A percentile compares a stretch with the other conserved stretches of the same genome.
phyloP scores from a whole-genome alignment of 2,329 filamentous ascomycete genomes.

The Monosporascus sp. region DNA sequence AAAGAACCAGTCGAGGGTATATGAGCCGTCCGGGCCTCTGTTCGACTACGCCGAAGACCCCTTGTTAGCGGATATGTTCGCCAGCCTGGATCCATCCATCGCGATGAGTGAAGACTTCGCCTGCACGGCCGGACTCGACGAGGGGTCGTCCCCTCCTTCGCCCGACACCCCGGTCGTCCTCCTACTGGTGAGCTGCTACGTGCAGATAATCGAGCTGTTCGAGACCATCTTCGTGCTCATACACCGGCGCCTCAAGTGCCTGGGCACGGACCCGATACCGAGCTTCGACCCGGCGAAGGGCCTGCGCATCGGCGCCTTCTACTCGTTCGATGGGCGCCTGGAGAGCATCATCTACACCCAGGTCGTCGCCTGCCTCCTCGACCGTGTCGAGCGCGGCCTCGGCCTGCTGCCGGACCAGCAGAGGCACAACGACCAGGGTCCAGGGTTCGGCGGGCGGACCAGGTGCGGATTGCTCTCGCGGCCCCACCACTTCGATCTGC shows the following conservation, averaged over 20 bases:
- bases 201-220: constrained; percentile 12
- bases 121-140: not conserved
- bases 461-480: constrained; percentile 2
- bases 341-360: constrained; percentile 13
- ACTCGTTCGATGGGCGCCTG: constrained; percentile 11
- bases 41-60: not conserved
- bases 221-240: constrained; percentile 11
- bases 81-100: not conserved
- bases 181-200: constrained; percentile 14
- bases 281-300: constrained; percentile 10
- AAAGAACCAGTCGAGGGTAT: not conserved
- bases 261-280: constrained; percentile 2
- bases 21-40: not conserved
- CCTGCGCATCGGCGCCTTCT: constrained; percentile 12
- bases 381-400: constrained; percentile 13
- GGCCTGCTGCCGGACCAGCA: constrained; percentile 10
- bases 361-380: constrained; percentile 11
- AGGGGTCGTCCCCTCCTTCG: not conserved
- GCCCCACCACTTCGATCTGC: constrained; percentile 8
- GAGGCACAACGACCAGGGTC: not conserved
- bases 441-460: not conserved
- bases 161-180: constrained; percentile 9
- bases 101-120: too few species aligned
- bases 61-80: not conserved
- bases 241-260: constrained; percentile 1